A percentile compares a stretch with the other conserved stretches of the same genome.
Evolutionary conservation across 768 basidiomycete genomes (phyloP).

Genomic region (Leccinellum albellum): DNA sequence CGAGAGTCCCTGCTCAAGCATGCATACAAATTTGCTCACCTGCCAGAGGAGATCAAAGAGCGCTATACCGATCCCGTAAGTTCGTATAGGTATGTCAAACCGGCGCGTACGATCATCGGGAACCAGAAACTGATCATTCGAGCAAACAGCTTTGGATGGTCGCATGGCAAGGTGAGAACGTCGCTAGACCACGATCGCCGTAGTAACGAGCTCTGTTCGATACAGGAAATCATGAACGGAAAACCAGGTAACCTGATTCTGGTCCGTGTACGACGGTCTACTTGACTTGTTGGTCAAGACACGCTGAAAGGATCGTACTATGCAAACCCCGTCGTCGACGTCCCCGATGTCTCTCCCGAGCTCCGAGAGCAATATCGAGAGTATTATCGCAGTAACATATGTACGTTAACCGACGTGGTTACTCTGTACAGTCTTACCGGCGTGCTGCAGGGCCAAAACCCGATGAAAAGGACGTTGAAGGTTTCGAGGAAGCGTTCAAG

Average conservation of each 20-base stretch:
- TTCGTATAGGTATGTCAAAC: slow-evolving; percentile 61
- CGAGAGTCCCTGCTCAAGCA: slow-evolving; percentile 72
- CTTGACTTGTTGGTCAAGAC: slow-evolving; percentile 43
- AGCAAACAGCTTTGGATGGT: slow-evolving; percentile 84
- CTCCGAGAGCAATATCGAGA: slow-evolving; percentile 64
- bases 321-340: slow-evolving; percentile 71
- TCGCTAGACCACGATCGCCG: neutral
- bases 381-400: slow-evolving; percentile 88
- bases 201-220: neutral
- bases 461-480: slow-evolving; percentile 59
- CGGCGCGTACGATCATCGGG: neutral
- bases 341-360: slow-evolving; percentile 53
- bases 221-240: slow-evolving; percentile 93
- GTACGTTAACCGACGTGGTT: slow-evolving; percentile 38
- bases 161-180: slow-evolving; percentile 79
- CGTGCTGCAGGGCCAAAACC: slow-evolving; percentile 54
- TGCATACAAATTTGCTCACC: slow-evolving; percentile 69
- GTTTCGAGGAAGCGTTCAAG: slow-evolving; percentile 88
- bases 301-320: slow-evolving; percentile 92
- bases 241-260: slow-evolving; percentile 54
- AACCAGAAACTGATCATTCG: neutral
- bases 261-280: neutral
- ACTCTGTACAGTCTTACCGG: neutral
- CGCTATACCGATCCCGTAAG: slow-evolving; percentile 68
- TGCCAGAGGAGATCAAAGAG: slow-evolving; percentile 66